phyloP scores from a whole-genome alignment of 73 alveolate species.

The Paramecium biaurelia region DNA sequence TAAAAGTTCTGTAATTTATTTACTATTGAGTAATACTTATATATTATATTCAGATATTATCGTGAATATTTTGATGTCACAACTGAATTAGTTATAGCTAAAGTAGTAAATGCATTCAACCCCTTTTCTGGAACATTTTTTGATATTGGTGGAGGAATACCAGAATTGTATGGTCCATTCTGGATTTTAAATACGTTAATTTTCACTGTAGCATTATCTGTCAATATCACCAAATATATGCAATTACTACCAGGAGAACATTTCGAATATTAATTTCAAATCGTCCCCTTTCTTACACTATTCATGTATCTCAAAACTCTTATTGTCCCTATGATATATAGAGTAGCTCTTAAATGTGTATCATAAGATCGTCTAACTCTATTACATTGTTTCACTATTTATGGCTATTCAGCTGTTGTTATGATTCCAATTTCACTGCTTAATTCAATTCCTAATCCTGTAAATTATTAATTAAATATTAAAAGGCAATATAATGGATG shows the following conservation, averaged over 20 bases:
- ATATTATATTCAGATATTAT: neutral
- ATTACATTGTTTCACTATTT: neutral
- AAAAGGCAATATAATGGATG: slow-evolving; percentile 45
- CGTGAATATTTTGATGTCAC: slow-evolving; percentile 36
- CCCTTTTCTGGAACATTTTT: slow-evolving; percentile 43
- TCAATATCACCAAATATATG: neutral
- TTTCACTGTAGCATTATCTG: neutral
- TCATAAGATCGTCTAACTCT: neutral
- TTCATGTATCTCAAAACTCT: slow-evolving; percentile 11
- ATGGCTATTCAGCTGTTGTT: slow-evolving; percentile 30
- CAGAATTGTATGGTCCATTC: slow-evolving; percentile 49
- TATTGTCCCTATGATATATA: slow-evolving; percentile 8
- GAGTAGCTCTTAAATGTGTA: neutral
- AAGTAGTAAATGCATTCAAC: neutral
- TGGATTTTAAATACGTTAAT: slow-evolving; percentile 46
- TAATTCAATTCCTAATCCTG: slow-evolving; percentile 17
- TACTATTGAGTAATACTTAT: neutral
- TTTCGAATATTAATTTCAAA: neutral
- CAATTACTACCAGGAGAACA: neutral
- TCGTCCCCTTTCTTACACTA: neutral
- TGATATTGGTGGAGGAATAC: slow-evolving; percentile 49
- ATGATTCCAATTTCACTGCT: slow-evolving; percentile 33
- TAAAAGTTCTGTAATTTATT: neutral
- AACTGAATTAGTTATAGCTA: neutral
- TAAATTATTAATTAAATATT: neutral